Base-by-base conservation (phyloP, 2,329 filamentous ascomycete species). In the Aspergillus sp. region DNA sequence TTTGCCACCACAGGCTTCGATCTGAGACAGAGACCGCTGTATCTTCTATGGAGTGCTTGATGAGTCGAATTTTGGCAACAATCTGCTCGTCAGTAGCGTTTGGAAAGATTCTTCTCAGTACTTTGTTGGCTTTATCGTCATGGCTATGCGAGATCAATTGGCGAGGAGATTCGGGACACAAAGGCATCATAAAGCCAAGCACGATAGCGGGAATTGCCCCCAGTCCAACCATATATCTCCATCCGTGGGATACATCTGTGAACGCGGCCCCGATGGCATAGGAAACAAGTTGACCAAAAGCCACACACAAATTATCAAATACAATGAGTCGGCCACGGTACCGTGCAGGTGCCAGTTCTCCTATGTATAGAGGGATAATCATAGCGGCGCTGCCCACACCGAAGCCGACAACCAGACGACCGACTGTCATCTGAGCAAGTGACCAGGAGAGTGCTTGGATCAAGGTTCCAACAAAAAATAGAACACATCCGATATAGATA, bases 131-230 rank as follows among this genome's bases (percentile, higher is more conserved):
- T 28, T 70, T 65, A 7, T 72, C 69, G 6, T 51, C 33, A 33
- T 65, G 67, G 4, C 62, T 59, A 39, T 74, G 70, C n/a, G 57
- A 69, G 27, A 76, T 59, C 5, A 76, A 59, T 44, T 75, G 70
- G 5, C 72, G 67, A 6, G 73, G 73, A 1, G 69, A 73, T 44
- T 78, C 74, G 0, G 74, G 74, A 47, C 71, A 74, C 50, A 71
- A 69, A 1, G 67, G 61, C 1, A 77, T 64, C 4, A 76, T 61
- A 12, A 52, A 57, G 4, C 53, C 63, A 1, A 77, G 67, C 3
- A 73, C 39, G n/a, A 77, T 60, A 2, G 73, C 64, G 2, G 75
- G 75, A 1, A 71, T 40, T 2, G 63, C 73, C 27, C 74, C 74
- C 2, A 69, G 59, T 0, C 62, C 73, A 6, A 75, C 70, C 59